Conservation (phyloP, 495 filamentous ascomycete genomes). For the Lasiosphaeria hispida region DNA sequence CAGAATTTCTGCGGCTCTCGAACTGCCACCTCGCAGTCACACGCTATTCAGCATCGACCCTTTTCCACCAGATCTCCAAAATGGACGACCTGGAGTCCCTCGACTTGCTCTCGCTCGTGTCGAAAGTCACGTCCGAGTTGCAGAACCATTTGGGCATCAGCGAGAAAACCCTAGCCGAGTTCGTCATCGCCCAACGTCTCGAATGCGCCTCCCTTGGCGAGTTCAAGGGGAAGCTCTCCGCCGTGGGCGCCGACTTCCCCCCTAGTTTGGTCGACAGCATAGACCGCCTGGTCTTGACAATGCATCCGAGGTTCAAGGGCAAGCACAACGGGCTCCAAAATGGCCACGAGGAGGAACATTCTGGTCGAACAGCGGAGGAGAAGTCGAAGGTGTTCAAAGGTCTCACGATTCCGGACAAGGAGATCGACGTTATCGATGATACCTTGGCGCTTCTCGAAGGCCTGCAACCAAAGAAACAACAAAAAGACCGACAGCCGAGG, state of each 20-base stretch:
- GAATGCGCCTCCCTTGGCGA: conserved; percentile 65
- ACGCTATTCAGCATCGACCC: not conserved
- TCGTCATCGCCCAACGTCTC: conserved; percentile 84
- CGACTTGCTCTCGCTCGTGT: conserved; percentile 89
- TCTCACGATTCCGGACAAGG: conserved; percentile 81
- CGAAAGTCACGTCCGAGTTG: conserved; percentile 89
- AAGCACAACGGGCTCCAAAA: conserved; percentile 37
- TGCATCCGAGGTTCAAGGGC: conserved; percentile 83
- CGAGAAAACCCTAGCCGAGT: conserved; percentile 94
- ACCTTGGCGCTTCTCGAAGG: conserved; percentile 89
- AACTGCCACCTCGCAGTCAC: no score
- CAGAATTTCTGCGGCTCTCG: not conserved
- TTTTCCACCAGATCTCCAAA: conserved; percentile 13
- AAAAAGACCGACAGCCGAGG: conserved; percentile 41
- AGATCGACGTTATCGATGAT: conserved; percentile 77
- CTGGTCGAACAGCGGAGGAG: conserved; percentile 44
- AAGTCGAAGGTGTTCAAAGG: conserved; percentile 86
- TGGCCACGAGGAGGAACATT: conserved; percentile 43
- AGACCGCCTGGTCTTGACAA: conserved; percentile 79
- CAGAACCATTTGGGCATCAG: conserved; percentile 90
- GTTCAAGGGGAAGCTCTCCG: conserved; percentile 67
- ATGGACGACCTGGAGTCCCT: conserved; percentile 93
- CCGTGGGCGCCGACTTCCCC: conserved; percentile 81
- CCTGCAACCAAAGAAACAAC: conserved; percentile 65
- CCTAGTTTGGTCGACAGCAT: conserved; percentile 86